Conservation (phyloP, 768 basidiomycete genomes). For the Russula emetica region DNA sequence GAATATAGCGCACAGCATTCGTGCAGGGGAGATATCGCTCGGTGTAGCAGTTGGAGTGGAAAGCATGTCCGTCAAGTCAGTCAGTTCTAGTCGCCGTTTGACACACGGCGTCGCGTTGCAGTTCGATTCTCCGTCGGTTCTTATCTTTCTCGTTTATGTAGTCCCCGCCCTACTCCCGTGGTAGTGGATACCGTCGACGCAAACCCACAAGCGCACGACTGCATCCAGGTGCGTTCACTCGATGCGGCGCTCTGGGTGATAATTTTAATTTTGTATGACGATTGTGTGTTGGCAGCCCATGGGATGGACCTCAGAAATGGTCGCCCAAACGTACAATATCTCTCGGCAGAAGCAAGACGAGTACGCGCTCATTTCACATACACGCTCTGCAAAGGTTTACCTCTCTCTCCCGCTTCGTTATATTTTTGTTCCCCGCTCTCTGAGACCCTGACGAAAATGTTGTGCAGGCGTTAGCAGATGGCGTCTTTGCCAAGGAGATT, state of each 20-base stretch:
- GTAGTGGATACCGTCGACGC: conserved; percentile 55
- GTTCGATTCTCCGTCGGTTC: conserved; percentile 8
- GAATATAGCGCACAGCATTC: conserved; percentile 82
- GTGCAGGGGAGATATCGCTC: conserved; percentile 75
- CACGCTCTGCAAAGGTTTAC: conserved; percentile 61
- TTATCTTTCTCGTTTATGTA: conserved; percentile 28
- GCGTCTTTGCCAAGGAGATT: conserved; percentile 84
- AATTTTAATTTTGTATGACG: conserved; percentile 13
- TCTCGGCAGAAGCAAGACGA: conserved; percentile 82
- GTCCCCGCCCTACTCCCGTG: conserved; percentile 72
- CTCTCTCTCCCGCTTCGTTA: conserved; percentile 2
- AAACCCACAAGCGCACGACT: conserved; percentile 65
- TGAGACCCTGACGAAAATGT: neutral
- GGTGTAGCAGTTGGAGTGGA: conserved; percentile 83
- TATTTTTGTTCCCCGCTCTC: neutral
- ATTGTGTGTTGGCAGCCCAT: conserved; percentile 53
- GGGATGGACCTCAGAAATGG: conserved; percentile 95
- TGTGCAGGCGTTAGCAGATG: conserved; percentile 55
- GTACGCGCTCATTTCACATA: conserved; percentile 85
- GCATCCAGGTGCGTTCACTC: conserved; percentile 52
- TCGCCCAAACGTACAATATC: conserved; percentile 73
- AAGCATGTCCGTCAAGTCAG: conserved; percentile 81
- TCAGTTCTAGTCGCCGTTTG: conserved; percentile 36
- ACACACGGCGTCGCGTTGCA: neutral
- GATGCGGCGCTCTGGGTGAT: neutral